Evolutionary conservation across 192 early-diverging fungal genomes (phyloP), one percentile per base, ranked within the genome.

Genomic region (Kappamyces sp.): DNA sequence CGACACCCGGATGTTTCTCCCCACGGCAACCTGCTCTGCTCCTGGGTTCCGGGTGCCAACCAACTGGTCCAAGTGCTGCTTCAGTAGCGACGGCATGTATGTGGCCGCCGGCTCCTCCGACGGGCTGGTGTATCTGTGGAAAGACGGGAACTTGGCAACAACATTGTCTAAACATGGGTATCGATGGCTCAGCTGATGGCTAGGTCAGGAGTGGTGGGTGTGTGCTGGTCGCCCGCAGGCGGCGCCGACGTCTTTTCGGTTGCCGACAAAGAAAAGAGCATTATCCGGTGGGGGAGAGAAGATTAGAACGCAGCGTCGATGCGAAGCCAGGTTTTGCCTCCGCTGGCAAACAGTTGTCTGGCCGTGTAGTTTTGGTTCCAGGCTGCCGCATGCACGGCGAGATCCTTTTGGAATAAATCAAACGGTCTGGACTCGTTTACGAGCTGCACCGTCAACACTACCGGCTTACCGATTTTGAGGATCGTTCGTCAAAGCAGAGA

Each of bases 51-150:
- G 84, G 50, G 86, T 84, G 49, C 88, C 85, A 4, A 76, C 84
- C 54, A 98, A 93, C 70, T 98, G 91, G 91, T 79, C 90, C 14
- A 82, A 87, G 46, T 88, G 91, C 3, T 85, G 83, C 61, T 87
- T 88, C 59, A 84, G 80, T 77, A 81, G 74, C 40, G 94, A 97
- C 73, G 89, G 86, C 39, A 72, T 67, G 50, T 90, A 81, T 68
- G 83, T 91, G 9, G 83, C 84, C 40, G 87, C 91, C 2, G 94
- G 94, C 46, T 86, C 87, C 35, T 55, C 59, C 61, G 89, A 90
- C 67, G 94, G 92, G 11, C 70, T 69, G 5, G 62, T 97, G 11
- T 91, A 77, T 69, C 70, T 93, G 45, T 94, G 92, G 92, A 34
- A 85, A 72, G 53, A 58, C 29, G 82, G 84, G 30, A 79, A 79